These are phyloP conservation scores for Peribolospora baueri DNA, from an alignment of 768 basidiomycete genomes.

Conservation along the genomic window DNA sequence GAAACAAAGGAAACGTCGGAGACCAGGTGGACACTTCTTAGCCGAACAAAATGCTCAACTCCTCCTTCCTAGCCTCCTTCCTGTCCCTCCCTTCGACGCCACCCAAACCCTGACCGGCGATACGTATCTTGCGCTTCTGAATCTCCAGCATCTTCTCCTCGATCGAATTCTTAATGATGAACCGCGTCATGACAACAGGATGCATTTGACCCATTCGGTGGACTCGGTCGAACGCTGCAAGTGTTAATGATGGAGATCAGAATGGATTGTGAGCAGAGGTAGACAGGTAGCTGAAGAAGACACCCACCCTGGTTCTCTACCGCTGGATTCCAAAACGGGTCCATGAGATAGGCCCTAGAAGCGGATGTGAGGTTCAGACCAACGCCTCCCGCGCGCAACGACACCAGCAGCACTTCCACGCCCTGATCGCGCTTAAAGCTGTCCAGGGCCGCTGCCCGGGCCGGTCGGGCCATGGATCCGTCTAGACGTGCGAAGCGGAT, in stretches of 20 bases:
- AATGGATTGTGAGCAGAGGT: conserved; percentile 38
- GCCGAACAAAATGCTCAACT: too few relatives aligned
- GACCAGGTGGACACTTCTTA: too few relatives aligned
- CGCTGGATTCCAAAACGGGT: conserved; percentile 13
- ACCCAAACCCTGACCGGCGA: too few relatives aligned
- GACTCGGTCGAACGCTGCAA: conserved; percentile 40
- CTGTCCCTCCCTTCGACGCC: too few relatives aligned
- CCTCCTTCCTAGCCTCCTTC: too few relatives aligned
- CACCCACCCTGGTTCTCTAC: neutral
- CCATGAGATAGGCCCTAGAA: conserved; percentile 73
- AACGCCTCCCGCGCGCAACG: conserved; percentile 88
- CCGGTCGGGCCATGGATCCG: conserved; percentile 94
- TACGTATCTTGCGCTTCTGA: conserved; percentile 50
- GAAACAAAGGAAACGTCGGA: too few relatives aligned
- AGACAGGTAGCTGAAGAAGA: neutral
- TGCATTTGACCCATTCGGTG: conserved; percentile 88
- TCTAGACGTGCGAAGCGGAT: conserved; percentile 83
- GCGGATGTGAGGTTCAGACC: conserved; percentile 89
- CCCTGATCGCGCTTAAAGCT: conserved; percentile 65
- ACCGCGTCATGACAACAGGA: conserved; percentile 71
- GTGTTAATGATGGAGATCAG: conserved; percentile 90
- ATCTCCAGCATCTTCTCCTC: conserved; percentile 79
- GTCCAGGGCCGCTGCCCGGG: conserved; percentile 75
- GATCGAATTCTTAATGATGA: conserved; percentile 84
- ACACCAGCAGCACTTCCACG: conserved; percentile 85